Conservation (phyloP, 495 filamentous ascomycete genomes). For the Tuber melanosporum region DNA sequence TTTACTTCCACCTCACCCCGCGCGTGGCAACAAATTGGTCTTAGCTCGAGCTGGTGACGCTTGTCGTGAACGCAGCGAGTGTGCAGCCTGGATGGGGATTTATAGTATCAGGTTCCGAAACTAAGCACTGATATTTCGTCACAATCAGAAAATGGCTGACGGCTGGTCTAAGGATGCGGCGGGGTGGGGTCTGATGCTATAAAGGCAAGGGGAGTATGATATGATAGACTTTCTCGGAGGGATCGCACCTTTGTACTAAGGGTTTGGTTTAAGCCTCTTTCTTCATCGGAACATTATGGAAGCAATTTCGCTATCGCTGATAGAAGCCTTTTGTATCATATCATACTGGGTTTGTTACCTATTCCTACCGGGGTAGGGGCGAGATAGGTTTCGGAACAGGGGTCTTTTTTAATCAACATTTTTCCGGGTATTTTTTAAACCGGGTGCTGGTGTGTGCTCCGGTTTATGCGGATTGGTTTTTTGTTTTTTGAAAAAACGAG, state of each 20-base stretch:
- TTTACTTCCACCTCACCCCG: no score
- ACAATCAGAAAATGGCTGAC: not conserved
- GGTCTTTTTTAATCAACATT: no score
- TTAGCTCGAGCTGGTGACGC: not conserved
- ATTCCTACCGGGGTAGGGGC: not conserved
- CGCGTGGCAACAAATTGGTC: not conserved
- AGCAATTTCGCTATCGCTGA: not conserved
- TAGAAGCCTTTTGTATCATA: not conserved
- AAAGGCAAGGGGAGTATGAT: not conserved
- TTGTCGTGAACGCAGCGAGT: not conserved
- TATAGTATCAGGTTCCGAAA: not conserved
- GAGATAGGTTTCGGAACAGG: no score
- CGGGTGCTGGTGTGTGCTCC: no score
- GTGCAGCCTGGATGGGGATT: not conserved
- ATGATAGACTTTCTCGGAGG: not conserved
- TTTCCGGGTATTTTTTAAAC: no score
- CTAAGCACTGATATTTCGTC: not conserved
- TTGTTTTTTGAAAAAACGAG: no score
- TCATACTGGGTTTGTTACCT: not conserved
- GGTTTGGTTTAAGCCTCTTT: no score
- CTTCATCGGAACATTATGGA: not conserved
- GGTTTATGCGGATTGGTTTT: no score
- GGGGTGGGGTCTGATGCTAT: not conserved
- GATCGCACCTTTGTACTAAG: not conserved
- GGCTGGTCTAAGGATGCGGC: no score